Conservation (phyloP, 148 eudicot species). For the Oxyria digyna region DNA sequence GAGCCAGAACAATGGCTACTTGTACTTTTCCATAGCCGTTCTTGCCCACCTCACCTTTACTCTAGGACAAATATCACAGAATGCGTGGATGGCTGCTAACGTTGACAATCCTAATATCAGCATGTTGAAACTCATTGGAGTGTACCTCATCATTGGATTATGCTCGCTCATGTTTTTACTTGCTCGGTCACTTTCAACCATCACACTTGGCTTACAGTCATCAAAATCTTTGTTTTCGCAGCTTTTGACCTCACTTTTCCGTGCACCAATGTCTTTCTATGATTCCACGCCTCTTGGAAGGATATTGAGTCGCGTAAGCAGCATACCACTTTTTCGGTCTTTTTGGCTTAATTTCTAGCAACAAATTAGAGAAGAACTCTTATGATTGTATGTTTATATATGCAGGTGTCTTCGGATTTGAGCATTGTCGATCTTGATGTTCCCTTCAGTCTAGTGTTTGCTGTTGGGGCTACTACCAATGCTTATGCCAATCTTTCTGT, state of each 20-base stretch:
- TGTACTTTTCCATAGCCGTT: slow-evolving; percentile 34
- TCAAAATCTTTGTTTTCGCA: slow-evolving; percentile 64
- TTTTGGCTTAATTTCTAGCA: not conserved
- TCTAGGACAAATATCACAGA: slow-evolving; percentile 53
- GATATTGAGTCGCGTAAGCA: slow-evolving; percentile 65
- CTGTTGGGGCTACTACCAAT: slow-evolving; percentile 49
- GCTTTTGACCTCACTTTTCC: slow-evolving; percentile 58
- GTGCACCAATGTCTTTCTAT: slow-evolving; percentile 87
- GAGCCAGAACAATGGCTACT: slow-evolving; percentile 55
- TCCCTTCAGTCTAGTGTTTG: slow-evolving; percentile 48
- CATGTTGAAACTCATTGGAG: slow-evolving; percentile 45
- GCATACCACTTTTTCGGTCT: not conserved
- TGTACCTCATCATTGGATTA: slow-evolving; percentile 60
- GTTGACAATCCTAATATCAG: slow-evolving; percentile 56
- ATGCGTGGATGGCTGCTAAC: slow-evolving; percentile 86
- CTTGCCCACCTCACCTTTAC: slow-evolving; percentile 39
- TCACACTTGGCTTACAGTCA: slow-evolving; percentile 56
- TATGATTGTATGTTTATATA: not conserved
- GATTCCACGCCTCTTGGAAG: slow-evolving; percentile 95
- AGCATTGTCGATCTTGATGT: slow-evolving; percentile 80
- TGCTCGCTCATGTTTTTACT: slow-evolving; percentile 35
- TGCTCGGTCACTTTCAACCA: slow-evolving; percentile 39
- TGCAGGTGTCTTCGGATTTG: slow-evolving; percentile 73
- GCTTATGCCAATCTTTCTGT: slow-evolving; percentile 53
- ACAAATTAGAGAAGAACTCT: not conserved